phyloP scores from a whole-genome alignment of 768 basidiomycete genomes.

The Trametes coccinea region DNA sequence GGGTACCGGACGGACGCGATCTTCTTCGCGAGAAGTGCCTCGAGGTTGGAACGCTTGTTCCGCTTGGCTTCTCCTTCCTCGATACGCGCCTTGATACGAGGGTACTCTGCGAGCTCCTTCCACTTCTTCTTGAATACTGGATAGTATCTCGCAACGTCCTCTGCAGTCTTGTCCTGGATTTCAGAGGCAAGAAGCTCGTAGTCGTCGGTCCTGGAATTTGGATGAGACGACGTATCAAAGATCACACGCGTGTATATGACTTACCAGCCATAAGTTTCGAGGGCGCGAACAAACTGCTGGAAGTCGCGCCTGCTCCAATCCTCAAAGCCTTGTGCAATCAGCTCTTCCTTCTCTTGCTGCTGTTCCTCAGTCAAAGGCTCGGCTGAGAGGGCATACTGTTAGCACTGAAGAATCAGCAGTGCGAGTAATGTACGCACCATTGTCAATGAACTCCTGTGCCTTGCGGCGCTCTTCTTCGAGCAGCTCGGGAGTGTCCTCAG shows the following conservation, averaged over 20 bases:
- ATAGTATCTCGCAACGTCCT: constrained; percentile 78
- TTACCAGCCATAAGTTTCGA: constrained; percentile 82
- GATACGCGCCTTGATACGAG: constrained; percentile 81
- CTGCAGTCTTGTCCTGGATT: constrained; percentile 79
- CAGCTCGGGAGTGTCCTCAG: constrained; percentile 79
- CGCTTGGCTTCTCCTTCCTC: constrained; percentile 88
- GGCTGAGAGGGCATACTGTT: constrained; percentile 45
- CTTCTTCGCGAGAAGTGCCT: constrained; percentile 77
- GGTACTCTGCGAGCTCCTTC: constrained; percentile 83
- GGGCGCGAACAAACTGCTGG: constrained; percentile 81
- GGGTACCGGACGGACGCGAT: constrained; percentile 83
- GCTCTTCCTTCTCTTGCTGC: constrained; percentile 73
- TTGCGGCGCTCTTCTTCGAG: constrained; percentile 77
- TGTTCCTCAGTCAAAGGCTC: constrained; percentile 92
- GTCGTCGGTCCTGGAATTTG: constrained; percentile 53
- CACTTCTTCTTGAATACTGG: constrained; percentile 87
- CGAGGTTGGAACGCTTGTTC: constrained; percentile 79
- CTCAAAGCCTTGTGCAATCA: constrained; percentile 77
- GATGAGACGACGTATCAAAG: not conserved
- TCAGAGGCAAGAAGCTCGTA: constrained; percentile 74
- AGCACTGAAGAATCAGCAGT: not conserved
- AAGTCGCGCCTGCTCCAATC: constrained; percentile 94
- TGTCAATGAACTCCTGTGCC: constrained; percentile 88
- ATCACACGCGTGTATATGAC: constrained; percentile 24
- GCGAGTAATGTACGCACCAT: constrained; percentile 45